phyloP scores from a whole-genome alignment of 2,329 filamentous ascomycete species.

The Fusarium floridanum region DNA sequence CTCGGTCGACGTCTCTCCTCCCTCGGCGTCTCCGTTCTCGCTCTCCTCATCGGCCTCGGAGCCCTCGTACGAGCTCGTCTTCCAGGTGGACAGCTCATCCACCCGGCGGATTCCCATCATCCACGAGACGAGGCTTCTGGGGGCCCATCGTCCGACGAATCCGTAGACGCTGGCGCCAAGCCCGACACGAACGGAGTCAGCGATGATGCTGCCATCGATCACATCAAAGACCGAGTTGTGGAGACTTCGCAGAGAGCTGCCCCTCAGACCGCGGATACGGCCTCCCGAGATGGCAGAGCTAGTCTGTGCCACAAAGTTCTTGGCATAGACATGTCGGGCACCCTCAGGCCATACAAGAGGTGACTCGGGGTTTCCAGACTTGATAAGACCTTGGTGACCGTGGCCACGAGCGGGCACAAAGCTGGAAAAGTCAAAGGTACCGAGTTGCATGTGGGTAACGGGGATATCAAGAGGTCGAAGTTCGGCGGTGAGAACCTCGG shows the following conservation, averaged over 20 bases:
- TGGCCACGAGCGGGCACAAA: conserved; percentile 64
- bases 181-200: conserved; percentile 80
- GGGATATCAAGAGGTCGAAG: conserved; percentile 80
- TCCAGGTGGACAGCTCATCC: conserved; percentile 68
- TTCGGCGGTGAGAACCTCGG: conserved; percentile 83
- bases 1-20: conserved; percentile 53
- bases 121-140: conserved; percentile 84
- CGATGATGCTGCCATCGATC: conserved; percentile 74
- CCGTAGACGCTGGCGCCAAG: conserved; percentile 88
- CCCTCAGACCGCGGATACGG: conserved; percentile 70
- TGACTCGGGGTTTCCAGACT: conserved; percentile 59
- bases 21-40: conserved; percentile 44
- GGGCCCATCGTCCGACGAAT: conserved; percentile 85
- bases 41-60: conserved; percentile 54
- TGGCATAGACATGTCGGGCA: conserved; percentile 71
- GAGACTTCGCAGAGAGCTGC: conserved; percentile 81
- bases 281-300: conserved; percentile 68
- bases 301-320: conserved; percentile 70
- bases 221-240: conserved; percentile 94
- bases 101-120: conserved; percentile 86
- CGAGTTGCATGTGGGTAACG: conserved; percentile 89
- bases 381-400: conserved; percentile 54
- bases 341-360: conserved; percentile 73
- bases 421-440: conserved; percentile 86
- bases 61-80: conserved; percentile 57